phyloP scores from a whole-genome alignment of 1,284 basidiomycete genomes.

The Neolentinus lepideus region DNA sequence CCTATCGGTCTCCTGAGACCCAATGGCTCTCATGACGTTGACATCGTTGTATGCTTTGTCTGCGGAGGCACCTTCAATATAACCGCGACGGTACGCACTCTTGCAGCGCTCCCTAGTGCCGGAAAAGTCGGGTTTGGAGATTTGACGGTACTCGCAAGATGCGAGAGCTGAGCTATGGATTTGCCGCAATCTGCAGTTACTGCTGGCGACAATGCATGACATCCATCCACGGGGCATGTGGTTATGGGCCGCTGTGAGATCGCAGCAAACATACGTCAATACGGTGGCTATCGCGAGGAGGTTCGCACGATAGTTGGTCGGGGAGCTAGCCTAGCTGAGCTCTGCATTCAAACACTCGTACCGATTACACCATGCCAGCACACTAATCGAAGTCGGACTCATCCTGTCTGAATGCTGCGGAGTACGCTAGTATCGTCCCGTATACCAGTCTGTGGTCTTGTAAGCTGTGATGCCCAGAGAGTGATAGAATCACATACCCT shows the following conservation, averaged over 20 bases:
- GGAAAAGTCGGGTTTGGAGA: constrained; percentile 3
- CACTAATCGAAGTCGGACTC: constrained; percentile 62
- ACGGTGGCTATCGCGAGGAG: no score
- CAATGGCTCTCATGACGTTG: constrained; percentile 45
- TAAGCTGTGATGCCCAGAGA: constrained; percentile 8
- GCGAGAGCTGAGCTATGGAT: not conserved
- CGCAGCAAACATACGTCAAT: no score
- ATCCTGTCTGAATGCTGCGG: constrained; percentile 76
- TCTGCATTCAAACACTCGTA: no score
- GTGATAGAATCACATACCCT: constrained; percentile 42
- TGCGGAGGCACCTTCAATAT: constrained; percentile 69
- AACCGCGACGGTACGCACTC: constrained; percentile 43
- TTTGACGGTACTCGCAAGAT: not conserved
- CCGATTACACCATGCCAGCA: not conserved
- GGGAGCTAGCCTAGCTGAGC: no score
- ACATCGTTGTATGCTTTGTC: constrained; percentile 67
- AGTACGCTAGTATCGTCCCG: constrained; percentile 86
- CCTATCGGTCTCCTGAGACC: constrained; percentile 48
- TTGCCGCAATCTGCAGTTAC: not conserved
- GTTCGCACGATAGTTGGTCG: no score
- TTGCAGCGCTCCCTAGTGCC: constrained; percentile 8
- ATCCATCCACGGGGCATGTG: no score
- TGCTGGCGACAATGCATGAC: not conserved
- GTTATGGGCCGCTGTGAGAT: no score
- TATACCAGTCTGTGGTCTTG: constrained; percentile 69